These are phyloP conservation scores for Chalaropsis thielavioides DNA, from an alignment of 2,329 filamentous ascomycete genomes.

Conservation along the genomic window DNA sequence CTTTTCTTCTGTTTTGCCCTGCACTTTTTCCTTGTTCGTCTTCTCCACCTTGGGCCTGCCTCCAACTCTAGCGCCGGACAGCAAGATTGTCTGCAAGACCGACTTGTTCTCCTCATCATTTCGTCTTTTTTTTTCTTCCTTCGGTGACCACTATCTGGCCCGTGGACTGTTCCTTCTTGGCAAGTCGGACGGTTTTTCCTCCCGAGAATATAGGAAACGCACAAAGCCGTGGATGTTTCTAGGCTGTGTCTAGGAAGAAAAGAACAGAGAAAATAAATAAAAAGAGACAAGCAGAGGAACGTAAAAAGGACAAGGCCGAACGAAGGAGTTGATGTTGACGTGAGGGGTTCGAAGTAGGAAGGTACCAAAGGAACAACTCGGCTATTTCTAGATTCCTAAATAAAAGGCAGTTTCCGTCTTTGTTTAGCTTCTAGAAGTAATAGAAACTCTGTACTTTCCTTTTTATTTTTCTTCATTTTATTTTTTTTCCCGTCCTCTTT, in stretches of 20 bases:
- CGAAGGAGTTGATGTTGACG: background rate
- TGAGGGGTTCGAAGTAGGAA: background rate
- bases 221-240: background rate
- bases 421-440: background rate
- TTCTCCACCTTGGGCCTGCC: background rate
- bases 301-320: slow-evolving; percentile 4
- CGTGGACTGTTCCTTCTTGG: slow-evolving; percentile 3
- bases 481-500: background rate
- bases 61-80: background rate
- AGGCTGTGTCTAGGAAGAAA: background rate
- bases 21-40: background rate
- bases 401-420: slow-evolving; percentile 1
- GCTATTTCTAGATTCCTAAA: background rate
- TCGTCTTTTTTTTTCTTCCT: background rate
- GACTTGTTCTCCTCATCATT: slow-evolving; percentile 2
- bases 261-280: background rate
- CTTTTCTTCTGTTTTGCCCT: background rate
- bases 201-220: background rate
- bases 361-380: background rate
- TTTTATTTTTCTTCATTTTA: background rate
- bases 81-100: background rate
- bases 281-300: background rate
- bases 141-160: background rate
- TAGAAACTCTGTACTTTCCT: background rate
- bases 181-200: background rate